Conservation (phyloP, 495 filamentous ascomycete genomes). For the Trichoderma virens region DNA sequence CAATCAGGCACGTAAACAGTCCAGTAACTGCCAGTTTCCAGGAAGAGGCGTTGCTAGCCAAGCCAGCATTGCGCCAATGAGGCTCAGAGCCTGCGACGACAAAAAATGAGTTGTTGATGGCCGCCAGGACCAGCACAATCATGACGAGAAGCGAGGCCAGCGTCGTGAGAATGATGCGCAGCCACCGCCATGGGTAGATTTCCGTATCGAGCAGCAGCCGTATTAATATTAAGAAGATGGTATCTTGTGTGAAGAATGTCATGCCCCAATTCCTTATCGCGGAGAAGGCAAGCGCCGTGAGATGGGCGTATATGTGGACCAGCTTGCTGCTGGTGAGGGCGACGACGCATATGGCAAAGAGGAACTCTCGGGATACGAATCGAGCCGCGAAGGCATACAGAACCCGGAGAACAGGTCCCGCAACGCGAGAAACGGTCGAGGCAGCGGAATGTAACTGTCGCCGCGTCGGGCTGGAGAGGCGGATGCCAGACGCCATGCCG, state of each 20-base stretch:
- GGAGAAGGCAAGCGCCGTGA: background rate
- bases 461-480: background rate
- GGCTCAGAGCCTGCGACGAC: constrained; percentile 4
- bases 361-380: background rate
- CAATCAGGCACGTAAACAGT: background rate
- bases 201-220: constrained; percentile 2
- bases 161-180: background rate
- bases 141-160: background rate
- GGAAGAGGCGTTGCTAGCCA: background rate
- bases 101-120: constrained; percentile 4
- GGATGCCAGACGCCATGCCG: constrained; percentile 5
- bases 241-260: constrained; percentile 8
- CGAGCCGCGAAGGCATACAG: background rate
- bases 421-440: background rate
- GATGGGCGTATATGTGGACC: constrained; percentile 9
- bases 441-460: background rate
- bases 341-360: background rate
- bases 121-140: constrained; percentile 5
- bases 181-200: background rate
- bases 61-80: constrained; percentile 9
- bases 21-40: background rate
- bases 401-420: background rate
- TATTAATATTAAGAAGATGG: constrained; percentile 3
- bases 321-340: constrained; percentile 4
- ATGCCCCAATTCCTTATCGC: background rate